Evolutionary conservation across 768 basidiomycete genomes (phyloP), one percentile per base, ranked within the genome.

Genomic region (Suillus discolor): DNA sequence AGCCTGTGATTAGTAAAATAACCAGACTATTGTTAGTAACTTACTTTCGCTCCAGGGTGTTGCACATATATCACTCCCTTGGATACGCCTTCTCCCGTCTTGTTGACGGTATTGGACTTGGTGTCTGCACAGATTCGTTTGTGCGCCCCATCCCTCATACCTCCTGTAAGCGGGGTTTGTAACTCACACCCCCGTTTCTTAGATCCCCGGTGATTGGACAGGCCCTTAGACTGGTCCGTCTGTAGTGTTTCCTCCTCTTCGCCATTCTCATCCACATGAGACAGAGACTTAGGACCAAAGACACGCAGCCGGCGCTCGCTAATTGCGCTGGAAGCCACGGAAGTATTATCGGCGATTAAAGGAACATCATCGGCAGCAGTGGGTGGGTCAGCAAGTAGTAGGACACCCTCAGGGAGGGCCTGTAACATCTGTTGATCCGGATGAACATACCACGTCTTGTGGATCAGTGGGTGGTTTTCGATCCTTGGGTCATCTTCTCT

Each of bases 401-500:
- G 11, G 31, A 20, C 12, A 36, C 6, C 54, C 31, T 55, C 54
- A 34, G 20, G 31, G 12, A 12, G 18, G 31, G 12, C 34, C 20
- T 55, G 54, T 20, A n/a, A 55, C 34, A 36, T 55, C 20, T 36
- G 54, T 11, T 55, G 54, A 13, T 55, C 20, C 20, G 54, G 6
- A 34, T 38, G 31, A 6, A 55, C 12, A 3, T 55, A 55, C 54
- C 31, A 55, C 31, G 54, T 55, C 34, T n/a, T 55, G 20, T 36
- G 34, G 34, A 55, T n/a, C 20, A 55, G 31, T 13, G 54, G 18
- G 54, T 55, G 54, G 2, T 36, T 55, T 34, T 36, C 34, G 20
- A 55, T 55, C 20, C 54, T 55, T 36, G 54, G 54, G 12, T 55
- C 54, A 55, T 55, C 34, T 34, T 55, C 54, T 36, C 20, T 55